Evolutionary conservation across 2,329 filamentous ascomycete species (phyloP).

Genomic region (Ophiostoma ips): DNA sequence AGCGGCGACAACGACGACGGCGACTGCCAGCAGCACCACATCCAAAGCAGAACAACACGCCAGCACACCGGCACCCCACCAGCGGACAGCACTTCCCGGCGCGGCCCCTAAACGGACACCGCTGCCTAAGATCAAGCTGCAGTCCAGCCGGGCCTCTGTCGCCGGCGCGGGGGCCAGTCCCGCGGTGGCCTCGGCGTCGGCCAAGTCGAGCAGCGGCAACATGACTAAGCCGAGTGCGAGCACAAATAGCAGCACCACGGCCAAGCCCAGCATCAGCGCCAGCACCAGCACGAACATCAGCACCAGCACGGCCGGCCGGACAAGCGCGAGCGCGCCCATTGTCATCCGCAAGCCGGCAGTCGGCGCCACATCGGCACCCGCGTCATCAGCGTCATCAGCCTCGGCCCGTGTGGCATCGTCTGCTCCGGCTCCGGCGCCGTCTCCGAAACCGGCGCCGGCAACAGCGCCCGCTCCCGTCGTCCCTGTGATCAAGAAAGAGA

Average conservation of each 20-base stretch:
- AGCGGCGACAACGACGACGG: background rate
- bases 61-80: background rate
- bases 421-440: background rate
- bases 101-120: slow-evolving; percentile 7
- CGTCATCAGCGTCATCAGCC: background rate
- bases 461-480: background rate
- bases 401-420: background rate
- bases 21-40: background rate
- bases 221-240: too few species aligned
- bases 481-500: background rate
- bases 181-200: background rate
- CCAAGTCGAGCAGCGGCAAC: too few species aligned
- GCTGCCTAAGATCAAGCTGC: slow-evolving; percentile 14
- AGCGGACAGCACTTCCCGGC: slow-evolving; percentile 9
- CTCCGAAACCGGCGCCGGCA: background rate
- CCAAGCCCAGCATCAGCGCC: too few species aligned
- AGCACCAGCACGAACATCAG: background rate
- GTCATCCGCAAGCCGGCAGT: slow-evolving; percentile 15
- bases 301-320: background rate
- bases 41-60: background rate
- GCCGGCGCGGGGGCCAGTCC: background rate
- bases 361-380: too few species aligned
- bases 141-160: slow-evolving; percentile 8
- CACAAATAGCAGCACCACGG: too few species aligned
- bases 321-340: slow-evolving; percentile 4